phyloP scores from a whole-genome alignment of 768 basidiomycete species.

The Termitomyces bulborhizus region DNA sequence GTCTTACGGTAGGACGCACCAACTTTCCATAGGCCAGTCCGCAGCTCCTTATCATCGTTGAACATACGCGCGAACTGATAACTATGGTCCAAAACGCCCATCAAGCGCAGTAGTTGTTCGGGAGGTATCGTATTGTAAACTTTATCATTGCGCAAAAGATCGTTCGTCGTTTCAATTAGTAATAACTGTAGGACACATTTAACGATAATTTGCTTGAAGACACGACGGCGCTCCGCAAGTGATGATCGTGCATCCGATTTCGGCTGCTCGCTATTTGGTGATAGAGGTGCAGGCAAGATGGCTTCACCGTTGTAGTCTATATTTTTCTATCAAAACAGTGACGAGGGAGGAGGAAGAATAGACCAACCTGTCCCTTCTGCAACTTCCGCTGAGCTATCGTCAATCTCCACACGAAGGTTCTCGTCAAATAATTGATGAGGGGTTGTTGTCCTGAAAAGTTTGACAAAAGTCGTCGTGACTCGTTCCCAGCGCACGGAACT shows the following conservation, averaged over 20 bases:
- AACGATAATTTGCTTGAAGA: slow-evolving; percentile 98
- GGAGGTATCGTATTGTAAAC: slow-evolving; percentile 94
- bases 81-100: slow-evolving; percentile 94
- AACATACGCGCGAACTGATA: slow-evolving; percentile 97
- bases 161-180: slow-evolving; percentile 95
- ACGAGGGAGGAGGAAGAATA: background rate
- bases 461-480: slow-evolving; percentile 88
- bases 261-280: slow-evolving; percentile 57
- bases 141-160: slow-evolving; percentile 85
- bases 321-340: background rate
- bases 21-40: slow-evolving; percentile 99
- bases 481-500: slow-evolving; percentile 84
- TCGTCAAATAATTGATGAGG: slow-evolving; percentile 97
- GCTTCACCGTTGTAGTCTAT: slow-evolving; percentile 59
- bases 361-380: slow-evolving; percentile 38
- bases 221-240: slow-evolving; percentile 65
- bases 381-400: slow-evolving; percentile 47
- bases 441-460: slow-evolving; percentile 95
- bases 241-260: slow-evolving; percentile 46
- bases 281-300: slow-evolving; percentile 85
- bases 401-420: slow-evolving; percentile 78
- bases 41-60: slow-evolving; percentile 96
- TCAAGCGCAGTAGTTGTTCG: slow-evolving; percentile 85
- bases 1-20: slow-evolving; percentile 50
- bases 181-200: slow-evolving; percentile 98